Evolutionary conservation across 352 stramenopile species (phyloP), one percentile per base, ranked within the genome.

Genomic region (Phytophthora macrochlamydospora): DNA sequence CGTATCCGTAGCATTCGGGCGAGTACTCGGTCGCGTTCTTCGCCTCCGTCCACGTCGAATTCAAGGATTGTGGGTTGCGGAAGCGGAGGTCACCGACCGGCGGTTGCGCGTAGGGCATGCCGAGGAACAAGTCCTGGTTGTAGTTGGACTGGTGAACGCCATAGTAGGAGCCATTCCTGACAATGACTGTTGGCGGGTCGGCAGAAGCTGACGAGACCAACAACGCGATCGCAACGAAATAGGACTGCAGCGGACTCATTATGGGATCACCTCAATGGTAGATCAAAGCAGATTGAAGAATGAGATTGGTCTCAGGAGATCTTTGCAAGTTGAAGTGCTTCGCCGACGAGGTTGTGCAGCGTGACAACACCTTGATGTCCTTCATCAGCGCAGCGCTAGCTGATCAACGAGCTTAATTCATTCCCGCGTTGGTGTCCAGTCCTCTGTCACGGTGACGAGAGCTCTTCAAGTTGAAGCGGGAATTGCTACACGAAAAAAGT

Each of bases 1-100:
- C 54, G 30, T 65, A 69, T 37, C 49, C 55, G 38, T 61, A 62
- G 49, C 78, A 87, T 30, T 76, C 58, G 18, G 64, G 51, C 1
- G 68, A 67, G 69, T 82, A 85, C 44, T 76, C 32, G 28, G 63
- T 55, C 9, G 78, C 76, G 38, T 56, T 50, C 42, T 59, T 64
- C 2, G 54, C 6, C 0, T 70, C 55, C 2, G 58, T 37, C 65
- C 65, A 77, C 7, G 59, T 55, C n/a, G 38, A 29, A 37, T 63
- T 64, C 12, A 71, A 24, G 3, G 65, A 31, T 43, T 69, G 3
- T 0, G 60, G 58, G 29, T 61, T 58, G n/a, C 31, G 49, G 40
- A 71, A 71, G 12, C 69, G 69, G 2, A 77, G 61, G 13, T 51
- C 28, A 29, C 49, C 65, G 38, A 65, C 49, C 9, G 57, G 29